Conservation (phyloP, 805 yeast species). For the Cyberlindnera xylosilytica region DNA sequence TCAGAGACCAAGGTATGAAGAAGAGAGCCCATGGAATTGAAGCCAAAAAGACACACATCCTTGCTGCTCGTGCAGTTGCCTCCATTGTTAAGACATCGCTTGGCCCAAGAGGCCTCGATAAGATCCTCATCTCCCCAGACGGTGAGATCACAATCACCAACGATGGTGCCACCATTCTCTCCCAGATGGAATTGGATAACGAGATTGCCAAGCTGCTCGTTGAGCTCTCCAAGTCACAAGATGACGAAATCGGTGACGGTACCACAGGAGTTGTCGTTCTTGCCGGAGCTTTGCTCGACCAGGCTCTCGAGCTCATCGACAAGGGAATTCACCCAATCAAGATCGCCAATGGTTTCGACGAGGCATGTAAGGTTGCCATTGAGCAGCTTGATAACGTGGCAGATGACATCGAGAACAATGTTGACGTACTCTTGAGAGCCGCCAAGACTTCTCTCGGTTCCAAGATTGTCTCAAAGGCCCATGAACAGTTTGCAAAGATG, state of each 20-base stretch:
- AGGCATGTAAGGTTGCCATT: slow-evolving; percentile 91
- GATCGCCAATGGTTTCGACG: slow-evolving; percentile 95
- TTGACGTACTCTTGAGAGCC: slow-evolving; percentile 70
- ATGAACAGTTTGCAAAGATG: slow-evolving; percentile 91
- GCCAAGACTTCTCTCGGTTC: slow-evolving; percentile 95
- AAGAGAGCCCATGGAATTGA: slow-evolving; percentile 73
- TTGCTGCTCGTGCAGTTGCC: slow-evolving; percentile 94
- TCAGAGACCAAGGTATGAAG: slow-evolving; percentile 73
- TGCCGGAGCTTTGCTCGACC: slow-evolving; percentile 91
- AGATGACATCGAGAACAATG: slow-evolving; percentile 50
- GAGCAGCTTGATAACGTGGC: slow-evolving; percentile 70
- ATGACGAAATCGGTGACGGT: slow-evolving; percentile 98
- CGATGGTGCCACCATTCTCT: slow-evolving; percentile 95
- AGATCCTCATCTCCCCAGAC: slow-evolving; percentile 90
- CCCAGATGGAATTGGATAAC: slow-evolving; percentile 94
- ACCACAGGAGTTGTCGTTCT: slow-evolving; percentile 98
- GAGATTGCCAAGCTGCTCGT: slow-evolving; percentile 95
- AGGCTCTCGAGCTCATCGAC: slow-evolving; percentile 90
- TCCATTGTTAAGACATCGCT: slow-evolving; percentile 87
- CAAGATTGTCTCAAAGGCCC: slow-evolving; percentile 90
- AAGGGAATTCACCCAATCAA: slow-evolving; percentile 97
- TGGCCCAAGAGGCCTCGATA: slow-evolving; percentile 98
- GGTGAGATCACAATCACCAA: slow-evolving; percentile 98
- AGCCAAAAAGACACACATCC: slow-evolving; percentile 80
- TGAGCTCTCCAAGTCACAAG: slow-evolving; percentile 91